These are phyloP conservation scores for Solanum tacnaense DNA, from an alignment of 257 asterid species.

Conservation along the genomic window DNA sequence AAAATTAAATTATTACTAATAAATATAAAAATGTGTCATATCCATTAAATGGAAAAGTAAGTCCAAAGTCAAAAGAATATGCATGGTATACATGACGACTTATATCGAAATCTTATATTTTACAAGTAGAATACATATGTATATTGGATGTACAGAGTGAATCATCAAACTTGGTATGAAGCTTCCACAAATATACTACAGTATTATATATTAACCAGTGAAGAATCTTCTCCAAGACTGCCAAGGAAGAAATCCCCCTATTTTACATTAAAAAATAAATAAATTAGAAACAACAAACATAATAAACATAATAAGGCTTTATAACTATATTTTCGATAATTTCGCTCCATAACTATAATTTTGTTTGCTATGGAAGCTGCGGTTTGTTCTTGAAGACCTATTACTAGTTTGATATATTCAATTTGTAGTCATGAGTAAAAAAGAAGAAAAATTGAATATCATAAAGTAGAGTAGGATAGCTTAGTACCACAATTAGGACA, in stretches of 20 bases:
- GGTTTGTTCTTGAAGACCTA: neutral
- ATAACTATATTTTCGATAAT: too few species aligned
- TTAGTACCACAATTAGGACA: conserved; percentile 74
- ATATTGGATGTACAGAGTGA: neutral
- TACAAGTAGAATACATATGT: neutral
- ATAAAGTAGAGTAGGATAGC: neutral
- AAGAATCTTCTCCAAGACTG: conserved; percentile 91
- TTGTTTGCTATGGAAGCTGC: too few species aligned
- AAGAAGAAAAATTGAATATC: neutral
- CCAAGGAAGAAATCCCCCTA: conserved; percentile 96
- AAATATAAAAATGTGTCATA: neutral
- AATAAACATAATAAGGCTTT: too few species aligned
- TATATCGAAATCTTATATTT: neutral
- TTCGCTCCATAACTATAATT: rapidly evolving
- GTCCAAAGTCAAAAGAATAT: neutral
- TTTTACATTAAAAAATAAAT: neutral
- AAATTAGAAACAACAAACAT: neutral
- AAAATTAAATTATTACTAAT: too few species aligned
- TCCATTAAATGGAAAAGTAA: neutral
- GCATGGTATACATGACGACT: neutral
- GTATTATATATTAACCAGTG: conserved; percentile 37
- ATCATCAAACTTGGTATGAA: neutral
- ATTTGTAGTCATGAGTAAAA: neutral
- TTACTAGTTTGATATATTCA: neutral
- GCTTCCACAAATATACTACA: neutral